Base-by-base conservation (phyloP, 2,329 filamentous ascomycete species). In the Stromatinia cepivora region DNA sequence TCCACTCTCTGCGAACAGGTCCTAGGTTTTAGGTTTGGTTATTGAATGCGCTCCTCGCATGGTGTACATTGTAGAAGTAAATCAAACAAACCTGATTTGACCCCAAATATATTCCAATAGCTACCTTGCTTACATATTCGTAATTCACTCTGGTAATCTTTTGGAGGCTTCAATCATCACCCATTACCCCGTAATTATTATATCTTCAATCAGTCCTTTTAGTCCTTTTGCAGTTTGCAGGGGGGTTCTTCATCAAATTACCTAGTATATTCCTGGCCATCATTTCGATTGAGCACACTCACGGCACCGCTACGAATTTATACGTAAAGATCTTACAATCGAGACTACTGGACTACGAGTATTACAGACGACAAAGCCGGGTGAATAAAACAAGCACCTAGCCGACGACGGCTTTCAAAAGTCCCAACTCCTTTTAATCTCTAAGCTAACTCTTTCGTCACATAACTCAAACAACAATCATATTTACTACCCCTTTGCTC, bases 211-310 rank as follows among this genome's bases (percentile, higher is more conserved):
- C 4, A 46, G 57, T 61, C 57, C 25, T 46, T 31, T 31, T 45
- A 7, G 11, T 57, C 54, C 54, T 36, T n/a, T 17, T n/a, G n/a
- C 11, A n/a, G 36, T n/a, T 58, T 39, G 54, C 54, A 58, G 28
- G 57, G 64, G 59, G 34, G n/a, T 42, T 36, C 56, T 46, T 68
- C 56, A 52, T 68, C 50, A 50, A 28, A 63, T 53, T 10, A 45
- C 36, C 36, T 39, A 13, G 39, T 31, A 36, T 52, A 36, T 52
- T 50, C 59, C 59, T 62, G 48, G 65, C 48, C 65, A 58, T 67
- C 65, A 58, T 67, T 67, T 62, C 58, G 42, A 61, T 61, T 61
- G n/a, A 48, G 58, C 25, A 34, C 42, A 34, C 15, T 45, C 34
- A 48, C 42, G 25, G 25, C 39, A 46, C 57, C 39, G 57, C 57